Evolutionary conservation across 78 protist genomes (phyloP).

Genomic region (Mastigamoeba balamuthi): DNA sequence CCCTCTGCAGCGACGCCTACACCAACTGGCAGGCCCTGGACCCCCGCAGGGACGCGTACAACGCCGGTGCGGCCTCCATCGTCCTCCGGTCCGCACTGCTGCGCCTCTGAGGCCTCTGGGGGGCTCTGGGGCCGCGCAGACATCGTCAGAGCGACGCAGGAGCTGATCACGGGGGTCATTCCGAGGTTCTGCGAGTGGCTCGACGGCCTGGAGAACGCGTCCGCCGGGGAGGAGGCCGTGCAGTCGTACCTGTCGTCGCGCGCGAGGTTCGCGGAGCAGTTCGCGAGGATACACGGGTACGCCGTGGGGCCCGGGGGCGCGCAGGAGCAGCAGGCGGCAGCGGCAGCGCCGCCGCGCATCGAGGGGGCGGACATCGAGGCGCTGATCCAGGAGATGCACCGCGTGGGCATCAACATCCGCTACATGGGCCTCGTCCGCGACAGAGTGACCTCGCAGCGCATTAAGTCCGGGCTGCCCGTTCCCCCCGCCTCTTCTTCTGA

Average conservation of each 20-base stretch:
- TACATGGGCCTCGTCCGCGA: slow-evolving; percentile 46
- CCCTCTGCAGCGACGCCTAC: slow-evolving; percentile 49
- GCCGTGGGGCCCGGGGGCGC: too few species aligned
- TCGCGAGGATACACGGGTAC: too few species aligned
- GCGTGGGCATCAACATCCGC: slow-evolving; percentile 42
- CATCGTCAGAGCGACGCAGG: not conserved
- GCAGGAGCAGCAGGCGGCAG: too few species aligned
- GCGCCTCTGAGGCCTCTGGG: too few species aligned
- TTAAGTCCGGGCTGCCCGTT: not conserved
- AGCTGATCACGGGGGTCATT: not conserved
- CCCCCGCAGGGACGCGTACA: not conserved
- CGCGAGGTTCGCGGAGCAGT: too few species aligned
- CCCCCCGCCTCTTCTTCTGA: not conserved
- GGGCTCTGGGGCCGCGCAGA: too few species aligned
- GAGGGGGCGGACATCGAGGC: too few species aligned
- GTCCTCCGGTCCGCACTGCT: not conserved
- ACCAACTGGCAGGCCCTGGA: slow-evolving; percentile 38
- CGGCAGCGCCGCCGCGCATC: too few species aligned
- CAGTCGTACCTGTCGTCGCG: too few species aligned
- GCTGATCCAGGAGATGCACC: slow-evolving; percentile 34
- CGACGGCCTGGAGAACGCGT: too few species aligned
- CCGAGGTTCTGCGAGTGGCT: not conserved
- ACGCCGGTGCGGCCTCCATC: not conserved
- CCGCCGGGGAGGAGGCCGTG: too few species aligned
- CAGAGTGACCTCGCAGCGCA: not conserved